Evolutionary conservation across 129 eudicot species (phyloP), one percentile per base, ranked within the genome.

Genomic region (Escallonia herrerae): DNA sequence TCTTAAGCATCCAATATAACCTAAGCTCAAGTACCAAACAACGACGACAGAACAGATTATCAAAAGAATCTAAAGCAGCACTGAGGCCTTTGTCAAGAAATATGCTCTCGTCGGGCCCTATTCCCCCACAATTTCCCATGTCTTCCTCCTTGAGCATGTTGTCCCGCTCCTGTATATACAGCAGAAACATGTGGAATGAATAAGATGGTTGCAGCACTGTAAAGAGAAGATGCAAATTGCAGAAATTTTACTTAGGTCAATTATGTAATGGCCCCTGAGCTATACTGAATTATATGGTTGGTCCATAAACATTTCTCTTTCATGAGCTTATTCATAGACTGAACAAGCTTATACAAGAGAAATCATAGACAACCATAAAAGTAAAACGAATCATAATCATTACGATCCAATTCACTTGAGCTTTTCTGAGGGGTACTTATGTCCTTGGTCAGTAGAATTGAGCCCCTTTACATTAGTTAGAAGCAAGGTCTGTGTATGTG

Each of bases 41-140:
- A 47, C 98, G 98, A 10, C 98, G 96, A 60, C 98, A 93, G 71
- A 93, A 93, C 38, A 88, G 91, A 74, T 81, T 88, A 77, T 93
- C 95, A 69, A 93, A 83, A 54, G 96, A 88, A 83, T 86, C 91
- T 72, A 93, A 73, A 78, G 95, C 76, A 77, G 87, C 80, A 83
- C 72, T 64, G 54, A 93, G 96, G 67, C 84, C 78, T 82, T 83
- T 85, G 55, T 74, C 91, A 55, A 88, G 76, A 64, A 57, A 61
- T 40, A 61, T 15, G 65, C 62, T 77, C 74, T 68, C 66, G 46
- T 67, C 84, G 50, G 74, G 68, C 62, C 65, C 78, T 58, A 33
- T 62, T 46, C 72, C 76, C 61, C 45, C 75, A 43, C 68, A 62
- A 22, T 50, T 69, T 47, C 37, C 71, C 54, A 76, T 66, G 72